Evolutionary conservation across 441 rosid genomes (phyloP), one percentile per base, ranked within the genome.

Genomic region (Gossypium gossypioides): DNA sequence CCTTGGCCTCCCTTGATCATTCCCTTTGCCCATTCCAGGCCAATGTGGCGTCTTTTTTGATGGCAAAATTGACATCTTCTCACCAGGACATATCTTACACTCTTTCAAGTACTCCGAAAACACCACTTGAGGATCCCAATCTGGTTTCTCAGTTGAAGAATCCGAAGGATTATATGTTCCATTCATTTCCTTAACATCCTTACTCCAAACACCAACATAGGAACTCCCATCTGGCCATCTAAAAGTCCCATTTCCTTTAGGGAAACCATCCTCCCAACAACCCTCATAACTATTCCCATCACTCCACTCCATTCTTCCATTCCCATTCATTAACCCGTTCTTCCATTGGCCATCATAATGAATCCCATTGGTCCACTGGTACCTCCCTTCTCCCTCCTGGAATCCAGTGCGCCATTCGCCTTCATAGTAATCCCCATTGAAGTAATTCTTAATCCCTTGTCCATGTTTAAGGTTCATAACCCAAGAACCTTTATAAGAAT

Each of bases 171-270:
- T 85, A 78, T 88, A 89, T 78, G 91, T 92, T 62, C 96, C 97
- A 66, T 79, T 89, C 76, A 77, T 89, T 57, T 90, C 97, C 51
- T 80, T 84, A 10, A 85, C 85, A 83, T 88, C 96, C 63, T 83
- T 88, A 61, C 92, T 96, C 99, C 99, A 96, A 74, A 88, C 82
- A 3, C 99, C 98, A 1, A 87, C 92, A 54, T 91, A 91, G 51
- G 82, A 88, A 72, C 97, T 88, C 55, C 96, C 99, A 13, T 89
- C 94, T 0, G 83, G 65, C 93, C 91, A 90, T 29, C 84, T 81
- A 24, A 82, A 90, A 0, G 91, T 91, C 32, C 99, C 99, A 59
- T 88, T 85, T 40, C 99, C 99, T 77, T 84, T 91, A 6, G 99
- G 99, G 59, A 87, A 71, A 2, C 89, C 91, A 40, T 88, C 94